These are phyloP conservation scores for Cercospora sojina DNA, from an alignment of 2,329 filamentous ascomycete genomes.

Conservation along the genomic window DNA sequence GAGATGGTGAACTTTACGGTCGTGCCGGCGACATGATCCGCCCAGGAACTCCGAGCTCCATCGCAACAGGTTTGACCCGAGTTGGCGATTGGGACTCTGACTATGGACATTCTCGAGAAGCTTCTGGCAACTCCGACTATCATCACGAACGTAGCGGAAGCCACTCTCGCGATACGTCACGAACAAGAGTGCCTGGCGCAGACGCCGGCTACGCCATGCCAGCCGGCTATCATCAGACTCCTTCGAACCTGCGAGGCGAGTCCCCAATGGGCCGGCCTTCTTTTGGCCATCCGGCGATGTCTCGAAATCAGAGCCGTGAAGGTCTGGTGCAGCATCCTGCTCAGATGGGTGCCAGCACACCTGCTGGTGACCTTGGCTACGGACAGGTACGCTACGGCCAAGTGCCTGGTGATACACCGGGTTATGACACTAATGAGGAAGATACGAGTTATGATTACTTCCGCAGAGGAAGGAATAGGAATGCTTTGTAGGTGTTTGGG, in stretches of 20 bases:
- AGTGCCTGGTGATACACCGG: conserved; percentile 33
- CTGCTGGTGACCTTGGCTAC: conserved; percentile 30
- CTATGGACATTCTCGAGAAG: conserved; percentile 19
- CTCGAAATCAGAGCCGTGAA: conserved; percentile 29
- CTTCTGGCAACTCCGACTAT: conserved; percentile 7
- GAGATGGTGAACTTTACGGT: conserved; percentile 60
- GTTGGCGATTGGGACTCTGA: conserved; percentile 35
- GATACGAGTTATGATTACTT: conserved; percentile 45
- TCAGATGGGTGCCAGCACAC: conserved; percentile 23
- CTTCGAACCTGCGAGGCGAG: conserved; percentile 43
- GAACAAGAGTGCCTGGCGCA: conserved; percentile 25
- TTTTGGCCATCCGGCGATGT: conserved; percentile 4
- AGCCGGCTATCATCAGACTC: conserved; percentile 50
- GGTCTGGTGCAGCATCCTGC: conserved; percentile 23
- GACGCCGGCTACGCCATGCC: conserved; percentile 45
- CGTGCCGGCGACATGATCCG: conserved; percentile 59
- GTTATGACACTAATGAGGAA: conserved; percentile 30
- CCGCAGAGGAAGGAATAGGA: conserved; percentile 31
- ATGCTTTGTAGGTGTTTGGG: conserved; percentile 11
- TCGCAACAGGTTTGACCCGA: conserved; percentile 37
- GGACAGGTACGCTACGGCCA: conserved; percentile 31
- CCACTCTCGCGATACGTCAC: conserved; percentile 22
- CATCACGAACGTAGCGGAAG: conserved; percentile 25
- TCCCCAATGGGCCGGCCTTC: conserved; percentile 40
- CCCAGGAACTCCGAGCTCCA: conserved; percentile 61